A percentile compares a stretch with the other conserved stretches of the same genome.
phyloP scores from a whole-genome alignment of 306 rosid genomes.

The Rubus parviflorus region DNA sequence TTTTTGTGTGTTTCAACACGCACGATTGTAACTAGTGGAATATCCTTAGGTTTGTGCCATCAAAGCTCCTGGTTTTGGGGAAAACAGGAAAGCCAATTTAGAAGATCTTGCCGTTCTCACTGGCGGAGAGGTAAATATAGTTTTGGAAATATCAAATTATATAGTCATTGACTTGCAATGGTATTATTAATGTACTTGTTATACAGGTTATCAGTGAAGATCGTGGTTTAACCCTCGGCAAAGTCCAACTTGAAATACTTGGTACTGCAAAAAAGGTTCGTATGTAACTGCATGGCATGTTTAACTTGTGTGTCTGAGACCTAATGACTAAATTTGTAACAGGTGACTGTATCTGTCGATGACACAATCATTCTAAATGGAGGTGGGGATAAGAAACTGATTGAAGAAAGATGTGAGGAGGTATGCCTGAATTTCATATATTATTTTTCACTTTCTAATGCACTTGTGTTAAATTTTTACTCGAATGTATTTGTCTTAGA shows the following conservation, averaged over 20 bases:
- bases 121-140: constrained; percentile 81
- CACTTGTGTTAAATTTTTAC: neutral
- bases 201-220: constrained; percentile 74
- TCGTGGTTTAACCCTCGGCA: constrained; percentile 77
- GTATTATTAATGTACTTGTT: constrained; percentile 9
- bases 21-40: constrained; percentile 11
- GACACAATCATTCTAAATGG: constrained; percentile 86
- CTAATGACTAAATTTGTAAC: constrained; percentile 29
- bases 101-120: constrained; percentile 87
- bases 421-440: constrained; percentile 29
- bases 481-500: neutral
- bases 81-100: constrained; percentile 74
- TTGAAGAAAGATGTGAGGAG: constrained; percentile 92
- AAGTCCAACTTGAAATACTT: constrained; percentile 73
- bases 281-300: constrained; percentile 9
- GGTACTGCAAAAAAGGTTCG: constrained; percentile 88
- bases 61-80: constrained; percentile 99
- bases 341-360: constrained; percentile 84
- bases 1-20: constrained; percentile 20
- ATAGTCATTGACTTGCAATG: neutral
- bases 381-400: constrained; percentile 89
- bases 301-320: constrained; percentile 13
- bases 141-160: neutral
- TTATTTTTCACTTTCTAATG: neutral
- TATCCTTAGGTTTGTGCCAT: constrained; percentile 79